Conservation (phyloP, 2,329 filamentous ascomycete genomes). For the Paraconiothyrium sp. region DNA sequence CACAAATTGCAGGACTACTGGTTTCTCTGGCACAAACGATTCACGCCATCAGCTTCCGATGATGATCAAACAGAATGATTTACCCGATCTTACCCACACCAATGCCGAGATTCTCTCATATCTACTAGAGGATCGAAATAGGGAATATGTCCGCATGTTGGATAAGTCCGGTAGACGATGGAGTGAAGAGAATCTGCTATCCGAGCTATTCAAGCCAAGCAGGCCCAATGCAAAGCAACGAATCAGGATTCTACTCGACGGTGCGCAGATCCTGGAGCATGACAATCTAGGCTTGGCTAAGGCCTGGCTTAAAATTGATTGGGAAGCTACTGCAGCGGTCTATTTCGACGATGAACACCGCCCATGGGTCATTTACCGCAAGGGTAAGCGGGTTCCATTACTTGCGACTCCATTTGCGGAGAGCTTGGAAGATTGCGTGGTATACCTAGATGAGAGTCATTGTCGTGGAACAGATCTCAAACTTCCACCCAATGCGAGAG, state of each 20-base stretch:
- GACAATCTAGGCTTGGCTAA: slow-evolving; percentile 61
- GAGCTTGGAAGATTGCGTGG: slow-evolving; percentile 61
- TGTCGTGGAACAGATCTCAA: slow-evolving; percentile 69
- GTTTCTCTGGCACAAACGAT: slow-evolving; percentile 79
- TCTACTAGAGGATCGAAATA: slow-evolving; percentile 63
- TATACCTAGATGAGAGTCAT: slow-evolving; percentile 70
- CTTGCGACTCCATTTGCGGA: slow-evolving; percentile 65
- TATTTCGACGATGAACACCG: slow-evolving; percentile 63
- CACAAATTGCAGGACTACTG: slow-evolving; percentile 62
- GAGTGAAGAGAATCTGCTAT: slow-evolving; percentile 58
- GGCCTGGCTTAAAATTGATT: slow-evolving; percentile 62
- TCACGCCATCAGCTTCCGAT: slow-evolving; percentile 67
- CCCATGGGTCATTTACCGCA: slow-evolving; percentile 56
- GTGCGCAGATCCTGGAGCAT: slow-evolving; percentile 71
- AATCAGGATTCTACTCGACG: slow-evolving; percentile 70
- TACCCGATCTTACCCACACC: slow-evolving; percentile 65
- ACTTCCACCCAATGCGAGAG: slow-evolving; percentile 58
- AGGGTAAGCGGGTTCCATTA: slow-evolving; percentile 54
- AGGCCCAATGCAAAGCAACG: slow-evolving; percentile 19
- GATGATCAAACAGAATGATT: slow-evolving; percentile 69
- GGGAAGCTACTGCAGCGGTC: slow-evolving; percentile 59
- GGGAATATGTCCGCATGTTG: slow-evolving; percentile 55
- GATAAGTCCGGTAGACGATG: slow-evolving; percentile 47
- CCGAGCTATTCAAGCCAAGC: slow-evolving; percentile 42
- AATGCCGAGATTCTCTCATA: slow-evolving; percentile 71